Base-by-base conservation (phyloP, 1,284 basidiomycete genomes). In the Heterobasidion occidentale region DNA sequence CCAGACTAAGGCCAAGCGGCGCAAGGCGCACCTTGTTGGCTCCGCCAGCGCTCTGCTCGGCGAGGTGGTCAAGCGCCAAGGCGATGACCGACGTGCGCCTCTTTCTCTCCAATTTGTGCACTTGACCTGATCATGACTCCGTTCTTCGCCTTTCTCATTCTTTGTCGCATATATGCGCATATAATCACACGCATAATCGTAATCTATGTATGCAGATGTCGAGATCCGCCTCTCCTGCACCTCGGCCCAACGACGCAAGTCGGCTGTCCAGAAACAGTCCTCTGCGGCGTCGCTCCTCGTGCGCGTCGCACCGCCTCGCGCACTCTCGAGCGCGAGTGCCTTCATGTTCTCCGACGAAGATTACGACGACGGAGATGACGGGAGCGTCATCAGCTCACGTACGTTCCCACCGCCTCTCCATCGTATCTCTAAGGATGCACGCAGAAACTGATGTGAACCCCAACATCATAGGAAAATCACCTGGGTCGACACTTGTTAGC, bases 1-100 rank as follows among this genome's bases (percentile, higher is more conserved):
- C 0, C 69, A 73, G 51, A 77, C 74, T 59, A 87, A 84, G 71
- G 83, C 78, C 64, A 86, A 83, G 63, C 71, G 73, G 57, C 81
- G 78, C 61, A 80, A 74, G 61, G 73, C 76, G 7, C 75, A 70
- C 44, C 69, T 84, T 2, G 77, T 87, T 0, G 84, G 78, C 0
- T 76, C 69, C 0, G 71, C 76, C 0, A 69, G 69, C 20, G 70
- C 78, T 60, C 71, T 77, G 0, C 63, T 88, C 2, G 73, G 72
- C 12, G 84, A 85, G 49, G 64, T 84, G 36, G 56, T 76, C 34
- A 77, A 73, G 60, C 77, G 71, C 58, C 77, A 80, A 55, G 73
- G 72, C n/a, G 58, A 59, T 15, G 74, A 75, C 7, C 64, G 63
- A 9, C 73, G 81, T 83, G 56, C 61, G 77, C 70, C 46, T 45